phyloP scores from a whole-genome alignment of 257 asterid species.

The Perilla frutescens region DNA sequence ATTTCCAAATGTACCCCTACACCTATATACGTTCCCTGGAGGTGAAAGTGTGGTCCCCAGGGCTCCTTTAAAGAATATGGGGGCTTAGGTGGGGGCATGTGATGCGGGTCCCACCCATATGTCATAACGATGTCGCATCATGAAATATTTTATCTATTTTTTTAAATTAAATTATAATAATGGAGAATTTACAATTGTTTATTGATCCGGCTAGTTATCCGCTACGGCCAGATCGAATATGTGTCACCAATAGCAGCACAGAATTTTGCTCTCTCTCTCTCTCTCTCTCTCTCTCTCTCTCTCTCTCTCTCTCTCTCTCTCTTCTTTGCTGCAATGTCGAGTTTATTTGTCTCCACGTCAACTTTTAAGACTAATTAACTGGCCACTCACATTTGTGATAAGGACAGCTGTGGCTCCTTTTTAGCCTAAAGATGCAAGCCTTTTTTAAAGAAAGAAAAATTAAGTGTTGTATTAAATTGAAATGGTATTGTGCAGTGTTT shows the following conservation, averaged over 20 bases:
- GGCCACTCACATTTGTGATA: constrained; percentile 32
- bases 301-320: background rate
- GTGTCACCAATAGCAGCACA: constrained; percentile 13
- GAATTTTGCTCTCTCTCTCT: background rate
- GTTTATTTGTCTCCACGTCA: constrained; percentile 16
- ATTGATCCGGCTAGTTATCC: constrained; percentile 30
- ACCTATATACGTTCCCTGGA: background rate
- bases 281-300: background rate
- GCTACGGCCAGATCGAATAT: constrained; percentile 14
- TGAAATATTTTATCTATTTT: background rate
- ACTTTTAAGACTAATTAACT: constrained; percentile 18
- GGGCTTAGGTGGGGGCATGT: constrained; percentile 50
- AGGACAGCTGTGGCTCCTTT: constrained; percentile 42
- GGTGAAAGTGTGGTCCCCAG: constrained; percentile 27
- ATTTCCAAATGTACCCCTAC: constrained; percentile 15
- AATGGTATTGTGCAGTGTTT: no score
- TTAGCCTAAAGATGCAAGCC: constrained; percentile 18
- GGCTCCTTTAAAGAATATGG: constrained; percentile 1
- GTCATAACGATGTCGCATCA: constrained; percentile 40
- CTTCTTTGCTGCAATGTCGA: background rate
- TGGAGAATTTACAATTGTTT: background rate
- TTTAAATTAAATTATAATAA: background rate
- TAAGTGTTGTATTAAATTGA: no score
- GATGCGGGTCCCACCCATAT: constrained; percentile 42
- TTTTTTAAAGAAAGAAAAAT: background rate